Evolutionary conservation across 2,329 filamentous ascomycete species (phyloP).

Genomic region (Aspergillus felis): DNA sequence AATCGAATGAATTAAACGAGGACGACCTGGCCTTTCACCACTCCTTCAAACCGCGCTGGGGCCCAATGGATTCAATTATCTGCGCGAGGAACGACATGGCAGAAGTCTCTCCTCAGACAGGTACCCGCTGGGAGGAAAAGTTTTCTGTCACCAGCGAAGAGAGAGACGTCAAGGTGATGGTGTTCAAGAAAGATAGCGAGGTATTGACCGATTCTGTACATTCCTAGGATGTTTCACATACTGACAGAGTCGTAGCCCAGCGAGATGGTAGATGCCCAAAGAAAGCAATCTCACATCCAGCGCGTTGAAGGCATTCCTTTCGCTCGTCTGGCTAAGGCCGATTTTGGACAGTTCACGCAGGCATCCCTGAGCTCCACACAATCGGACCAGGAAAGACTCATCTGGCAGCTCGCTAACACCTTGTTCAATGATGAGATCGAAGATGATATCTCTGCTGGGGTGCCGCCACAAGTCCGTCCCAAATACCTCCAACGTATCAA

Average conservation of each 20-base stretch:
- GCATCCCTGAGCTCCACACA: constrained; percentile 24
- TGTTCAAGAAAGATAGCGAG: constrained; percentile 18
- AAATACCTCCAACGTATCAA: constrained; percentile 44
- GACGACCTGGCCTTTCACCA: constrained; percentile 66
- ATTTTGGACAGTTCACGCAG: constrained; percentile 33
- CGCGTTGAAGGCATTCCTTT: constrained; percentile 58
- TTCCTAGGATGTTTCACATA: background rate
- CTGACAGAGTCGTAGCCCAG: constrained; percentile 14
- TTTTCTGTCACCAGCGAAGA: constrained; percentile 41
- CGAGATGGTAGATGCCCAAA: constrained; percentile 33
- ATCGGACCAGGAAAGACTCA: constrained; percentile 39
- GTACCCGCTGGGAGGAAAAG: constrained; percentile 51
- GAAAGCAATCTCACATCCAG: constrained; percentile 41
- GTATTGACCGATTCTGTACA: constrained; percentile 11
- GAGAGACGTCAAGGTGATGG: constrained; percentile 29
- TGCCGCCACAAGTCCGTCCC: constrained; percentile 36
- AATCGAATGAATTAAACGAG: constrained; percentile 58
- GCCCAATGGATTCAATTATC: constrained; percentile 67
- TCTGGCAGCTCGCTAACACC: constrained; percentile 83
- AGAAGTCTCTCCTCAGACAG: constrained; percentile 15
- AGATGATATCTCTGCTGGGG: constrained; percentile 42
- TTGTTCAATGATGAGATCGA: constrained; percentile 70
- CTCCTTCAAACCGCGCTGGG: constrained; percentile 76
- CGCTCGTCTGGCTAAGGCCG: constrained; percentile 35
- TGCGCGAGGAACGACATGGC: constrained; percentile 50